A percentile compares a stretch with the other conserved stretches of the same genome.
phyloP scores from a whole-genome alignment of 257 asterid genomes.

The Eucommia ulmoides region DNA sequence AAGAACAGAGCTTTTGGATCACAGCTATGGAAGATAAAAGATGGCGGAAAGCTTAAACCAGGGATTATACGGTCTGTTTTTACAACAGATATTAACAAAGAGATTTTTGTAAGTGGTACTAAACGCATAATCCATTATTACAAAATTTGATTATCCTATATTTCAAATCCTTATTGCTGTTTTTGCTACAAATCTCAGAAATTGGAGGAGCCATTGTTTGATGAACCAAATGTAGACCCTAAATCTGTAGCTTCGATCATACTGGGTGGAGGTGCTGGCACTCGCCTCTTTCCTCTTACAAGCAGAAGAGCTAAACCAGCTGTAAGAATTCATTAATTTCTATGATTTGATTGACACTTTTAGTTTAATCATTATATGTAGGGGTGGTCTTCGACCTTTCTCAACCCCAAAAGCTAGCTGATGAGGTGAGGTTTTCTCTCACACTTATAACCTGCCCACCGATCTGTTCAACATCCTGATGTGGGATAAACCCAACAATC shows the following conservation, averaged over 20 bases:
- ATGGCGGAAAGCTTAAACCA: slow-evolving; percentile 23
- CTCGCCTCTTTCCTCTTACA: slow-evolving; percentile 95
- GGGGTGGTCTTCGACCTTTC: too few species aligned
- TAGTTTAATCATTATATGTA: neutral
- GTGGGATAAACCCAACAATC: too few species aligned
- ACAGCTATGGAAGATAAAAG: slow-evolving; percentile 14
- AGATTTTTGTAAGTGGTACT: slow-evolving; percentile 31
- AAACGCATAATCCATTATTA: neutral
- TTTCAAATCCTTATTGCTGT: neutral
- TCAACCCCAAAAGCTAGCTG: too few species aligned
- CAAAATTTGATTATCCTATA: neutral
- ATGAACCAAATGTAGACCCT: slow-evolving; percentile 50
- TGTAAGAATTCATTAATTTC: slow-evolving; percentile 31
- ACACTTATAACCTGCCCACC: too few species aligned
- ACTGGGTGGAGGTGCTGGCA: slow-evolving; percentile 94
- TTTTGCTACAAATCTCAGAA: slow-evolving; percentile 28
- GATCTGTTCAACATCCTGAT: too few species aligned
- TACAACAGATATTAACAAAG: slow-evolving; percentile 56
- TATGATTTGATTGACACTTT: neutral
- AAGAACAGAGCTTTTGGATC: slow-evolving; percentile 22
- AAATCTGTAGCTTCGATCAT: slow-evolving; percentile 67
- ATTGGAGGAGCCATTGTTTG: slow-evolving; percentile 28
- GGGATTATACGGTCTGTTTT: slow-evolving; percentile 58
- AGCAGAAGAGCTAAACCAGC: slow-evolving; percentile 91
- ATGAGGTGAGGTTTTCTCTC: too few species aligned